Evolutionary conservation across 306 rosid genomes (phyloP), one percentile per base, ranked within the genome.

Genomic region (Pterocarpus santalinus): DNA sequence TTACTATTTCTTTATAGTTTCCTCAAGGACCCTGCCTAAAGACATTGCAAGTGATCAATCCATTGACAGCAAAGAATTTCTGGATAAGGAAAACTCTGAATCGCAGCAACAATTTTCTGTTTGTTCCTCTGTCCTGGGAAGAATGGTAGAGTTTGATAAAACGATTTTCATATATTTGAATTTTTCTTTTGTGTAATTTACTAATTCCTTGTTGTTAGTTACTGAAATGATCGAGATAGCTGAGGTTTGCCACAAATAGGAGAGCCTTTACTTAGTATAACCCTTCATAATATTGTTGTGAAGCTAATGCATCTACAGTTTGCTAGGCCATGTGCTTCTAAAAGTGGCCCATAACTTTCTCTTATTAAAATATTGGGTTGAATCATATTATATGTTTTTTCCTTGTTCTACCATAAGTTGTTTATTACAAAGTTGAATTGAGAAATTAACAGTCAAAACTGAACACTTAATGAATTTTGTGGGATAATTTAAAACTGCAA

Each of bases 1-100:
- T 77, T 77, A 22, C 81, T 83, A 33, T 85, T 22, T 91, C 58
- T 69, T 47, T 76, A 38, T 75, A 93, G 99, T 88, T 88, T 80
- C 89, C 65, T 74, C 87, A 13, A 86, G 87, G 90, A 79, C 41
- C 6, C 83, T 79, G 65, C 70, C 83, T 12, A 62, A 81, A 75
- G 90, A 81, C 72, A 39, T 69, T 80, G 86, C 68, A 80, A 82
- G 87, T 65, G 80, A 65, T 76, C 89, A 86, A 75, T 89, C 85
- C 30, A 69, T 79, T 78, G 84, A 89, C 55, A 64, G 68, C 66
- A 84, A 72, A 36, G 92, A 86, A 60, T 32, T 43, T 52, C 75
- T 71, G 63, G 84, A 85, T 72, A 84, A 83, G 64, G 91, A 80
- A 78, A 71, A 73, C 74, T 85, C 87, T 62, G 86, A 85, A 46